Conservation (phyloP, 805 yeast genomes). For the Yueomyces sinensis region DNA sequence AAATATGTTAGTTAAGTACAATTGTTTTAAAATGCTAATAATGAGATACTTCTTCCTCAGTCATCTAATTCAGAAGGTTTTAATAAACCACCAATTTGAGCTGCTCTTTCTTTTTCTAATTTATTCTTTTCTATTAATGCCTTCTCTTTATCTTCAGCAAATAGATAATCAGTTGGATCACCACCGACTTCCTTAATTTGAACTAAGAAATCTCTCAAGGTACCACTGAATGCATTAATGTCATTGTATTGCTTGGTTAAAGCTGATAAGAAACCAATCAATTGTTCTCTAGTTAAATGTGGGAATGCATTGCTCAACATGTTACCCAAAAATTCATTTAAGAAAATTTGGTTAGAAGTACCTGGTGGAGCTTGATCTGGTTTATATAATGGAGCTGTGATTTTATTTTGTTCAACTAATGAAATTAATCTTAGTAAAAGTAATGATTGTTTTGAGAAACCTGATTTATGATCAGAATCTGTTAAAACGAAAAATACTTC, state of each 20-base stretch:
- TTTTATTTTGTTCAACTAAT: slow-evolving; percentile 63
- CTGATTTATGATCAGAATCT: slow-evolving; percentile 95
- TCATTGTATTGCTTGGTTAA: slow-evolving; percentile 63
- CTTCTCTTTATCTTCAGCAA: slow-evolving; percentile 81
- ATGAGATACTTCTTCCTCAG: too few relatives aligned
- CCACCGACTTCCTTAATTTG: slow-evolving; percentile 96
- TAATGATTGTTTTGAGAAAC: slow-evolving; percentile 78
- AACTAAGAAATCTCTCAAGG: slow-evolving; percentile 86
- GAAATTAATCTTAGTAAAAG: slow-evolving; percentile 73
- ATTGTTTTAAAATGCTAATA: too few relatives aligned
- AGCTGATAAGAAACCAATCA: slow-evolving; percentile 67
- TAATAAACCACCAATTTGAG: slow-evolving; percentile 82
- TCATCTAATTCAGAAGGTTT: slow-evolving; percentile 94
- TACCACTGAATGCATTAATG: slow-evolving; percentile 62
- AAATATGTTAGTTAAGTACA: too few relatives aligned
- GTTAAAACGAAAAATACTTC: slow-evolving; percentile 91
- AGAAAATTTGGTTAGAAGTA: slow-evolving; percentile 63
- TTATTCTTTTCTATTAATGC: slow-evolving; percentile 58
- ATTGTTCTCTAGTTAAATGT: slow-evolving; percentile 73
- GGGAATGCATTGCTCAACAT: slow-evolving; percentile 86
- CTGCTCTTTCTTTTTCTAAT: slow-evolving; percentile 66
- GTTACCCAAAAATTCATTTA: slow-evolving; percentile 69
- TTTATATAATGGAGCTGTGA: slow-evolving; percentile 64
- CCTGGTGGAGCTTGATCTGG: slow-evolving; percentile 78
- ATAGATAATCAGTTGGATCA: slow-evolving; percentile 85